Base-by-base conservation (phyloP, 352 stramenopile species). In the Phytophthora pistaciae region DNA sequence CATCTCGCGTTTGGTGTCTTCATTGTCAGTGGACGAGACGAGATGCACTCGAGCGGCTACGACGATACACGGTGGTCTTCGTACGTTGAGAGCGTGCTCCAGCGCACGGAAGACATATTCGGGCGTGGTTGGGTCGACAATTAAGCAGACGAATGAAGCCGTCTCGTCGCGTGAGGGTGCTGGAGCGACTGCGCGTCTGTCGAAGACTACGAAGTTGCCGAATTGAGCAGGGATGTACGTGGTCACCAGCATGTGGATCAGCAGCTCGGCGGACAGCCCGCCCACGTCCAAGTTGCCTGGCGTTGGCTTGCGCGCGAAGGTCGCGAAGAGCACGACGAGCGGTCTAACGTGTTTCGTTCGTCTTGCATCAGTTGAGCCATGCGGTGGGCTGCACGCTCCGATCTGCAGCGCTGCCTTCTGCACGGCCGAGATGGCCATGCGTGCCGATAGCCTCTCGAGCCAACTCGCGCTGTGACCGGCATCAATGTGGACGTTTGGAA, bases 151-250 rank as follows among this genome's bases (percentile, higher is more conserved):
- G 40, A 85, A 93, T 0, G 58, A 13, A 1, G 68, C 75, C n/a
- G 85, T 83, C 56, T 80, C 60, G 27, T 95, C 82, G 18, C 70
- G 80, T 20, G 78, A 84, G 18, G 68, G 55, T 27, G 70, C n/a
- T 23, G 85, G 88, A 0, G 83, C 74, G n/a, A 92, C 77, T 11
- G 85, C 54, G 18, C 87, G 87, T 29, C 86, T 73, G 20, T 98
- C 91, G 60, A 93, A 97, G 1, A 97, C 88, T 4, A 94, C 80
- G 21, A 98, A 96, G 68, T 97, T 93, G 66, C 93, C 95, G 66
- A 98, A 98, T 68, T 98, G 95, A 0, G 94, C 91, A 1, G 93
- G 91, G 18, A 98, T 81, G 67, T 95, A 96, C 29, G 94, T 98
- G 7, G 88, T 98, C 11, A 98, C 92, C 31, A 97, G 85, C 87